Evolutionary conservation across 208 protist species (phyloP), one percentile per base, ranked within the genome.

Genomic region (Leptomonas seymouri): DNA sequence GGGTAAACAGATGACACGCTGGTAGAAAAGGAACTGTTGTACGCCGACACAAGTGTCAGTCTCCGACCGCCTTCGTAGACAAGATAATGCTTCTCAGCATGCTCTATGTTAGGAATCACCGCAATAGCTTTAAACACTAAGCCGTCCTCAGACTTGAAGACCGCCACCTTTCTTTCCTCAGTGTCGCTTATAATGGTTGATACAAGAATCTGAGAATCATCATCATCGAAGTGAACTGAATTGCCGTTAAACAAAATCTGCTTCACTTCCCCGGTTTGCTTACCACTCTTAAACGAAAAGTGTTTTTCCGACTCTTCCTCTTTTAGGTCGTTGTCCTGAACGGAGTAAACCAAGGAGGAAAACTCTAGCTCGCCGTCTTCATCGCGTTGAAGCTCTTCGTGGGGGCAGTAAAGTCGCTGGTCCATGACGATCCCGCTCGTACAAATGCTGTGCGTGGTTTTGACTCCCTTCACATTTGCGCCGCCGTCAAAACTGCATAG

Each of bases 401-500:
- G 7, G 7, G 81, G 80, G 31, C 89, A 94, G n/a, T 77, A 68
- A 28, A 94, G 73, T 23, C 64, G 61, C 4, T 59, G 76, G 27
- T 82, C 76, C 4, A 87, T 39, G n/a, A 90, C 48, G 54, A 87
- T 72, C 28, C 86, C 86, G 18, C 64, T 62, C 23, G 73, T 55
- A 23, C 88, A 93, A 71, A 91, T 88, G 21, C 71, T 65, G 49
- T 75, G 58, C 9, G 67, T 61, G 7, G 66, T 76, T 49, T 80
- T 49, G 8, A 74, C 59, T 25, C 67, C 45, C 0, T 67, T 71
- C 30, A 91, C 79, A 34, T 28, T 81, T 11, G 63, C 81, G 0
- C 83, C 88, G 36, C 51, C 45, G 64, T 93, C 88, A 49, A 84
- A 86, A 14, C 76, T 87, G 65, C 84, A 93, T 20, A 66, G 14